Evolutionary conservation across 257 asterid genomes (phyloP), one percentile per base, ranked within the genome.

Genomic region (Lycium barbarum): DNA sequence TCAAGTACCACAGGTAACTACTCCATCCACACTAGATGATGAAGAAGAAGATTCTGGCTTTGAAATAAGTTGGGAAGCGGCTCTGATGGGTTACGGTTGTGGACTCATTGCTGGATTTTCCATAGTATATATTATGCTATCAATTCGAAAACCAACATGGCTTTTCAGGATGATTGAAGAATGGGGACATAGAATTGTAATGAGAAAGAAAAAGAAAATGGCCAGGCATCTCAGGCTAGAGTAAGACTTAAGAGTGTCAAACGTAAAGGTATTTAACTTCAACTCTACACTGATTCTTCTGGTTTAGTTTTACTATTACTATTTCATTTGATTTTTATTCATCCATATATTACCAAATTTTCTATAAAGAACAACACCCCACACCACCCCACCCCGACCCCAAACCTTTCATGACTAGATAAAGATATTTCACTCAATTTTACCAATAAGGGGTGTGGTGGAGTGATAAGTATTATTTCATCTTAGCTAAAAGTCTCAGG

Each of bases 71-170:
- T 84, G 86, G 86, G 53, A 71, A 40, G 47, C 53, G 7, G 57
- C 43, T 18, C 5, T 67, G 67, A 45, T 83, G 67, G 81, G 85
- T 3, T 83, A 83, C 2, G 81, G 65, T 33, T 71, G 86, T 84
- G 86, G 86, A 70, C 54, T 70, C 79, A 9, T 38, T 38, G 36
- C 38, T 17, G 79, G 79, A 70, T 7, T 70, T 7, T 38, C 14
- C 53, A 17, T 70, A 40, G 17, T 68, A 35, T 67, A 35, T 67
- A 67, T 67, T 35, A 67, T 67, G 79, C 7, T 5, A 70, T 38
- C 79, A 70, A 70, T 12, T 70, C 54, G 0, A 11, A 70, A 17
- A 15, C 79, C 26, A 10, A 17, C 18, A 70, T 10, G 7, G 15
- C 33, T 40, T 70, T 40, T 4, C 79, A 38, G 54, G 54, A 70